Percentiles rank a stretch among this genome's conserved stretches.
Conservation (phyloP, 2,329 filamentous ascomycete species). For the Lasiodiplodia citricola region DNA sequence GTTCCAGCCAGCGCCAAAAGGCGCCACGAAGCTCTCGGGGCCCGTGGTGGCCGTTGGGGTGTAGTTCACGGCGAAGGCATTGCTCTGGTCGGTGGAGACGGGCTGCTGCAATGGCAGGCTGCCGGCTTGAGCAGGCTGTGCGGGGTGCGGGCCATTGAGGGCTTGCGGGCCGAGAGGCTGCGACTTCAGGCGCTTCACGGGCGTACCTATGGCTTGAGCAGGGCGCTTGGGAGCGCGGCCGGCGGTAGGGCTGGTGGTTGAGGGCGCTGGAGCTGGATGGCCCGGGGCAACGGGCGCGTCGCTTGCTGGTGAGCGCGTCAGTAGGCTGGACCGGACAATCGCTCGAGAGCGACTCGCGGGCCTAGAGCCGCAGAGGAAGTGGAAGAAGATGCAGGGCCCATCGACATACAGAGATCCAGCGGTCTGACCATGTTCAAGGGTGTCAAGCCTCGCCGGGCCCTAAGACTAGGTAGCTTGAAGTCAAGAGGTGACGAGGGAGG, state of each 20-base stretch:
- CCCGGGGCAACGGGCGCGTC: constrained; percentile 20
- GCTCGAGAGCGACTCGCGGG: constrained; percentile 9
- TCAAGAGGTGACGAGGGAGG: constrained; percentile 27
- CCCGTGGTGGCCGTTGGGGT: constrained; percentile 13
- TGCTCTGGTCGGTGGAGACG: constrained; percentile 14
- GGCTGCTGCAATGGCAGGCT: constrained; percentile 15
- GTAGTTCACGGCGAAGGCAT: constrained; percentile 25
- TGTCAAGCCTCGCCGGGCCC: constrained; percentile 26
- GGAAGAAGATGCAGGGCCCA: constrained; percentile 19
- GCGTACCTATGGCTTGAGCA: constrained; percentile 18
- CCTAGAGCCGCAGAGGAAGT: constrained; percentile 13
- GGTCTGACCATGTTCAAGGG: constrained; percentile 28
- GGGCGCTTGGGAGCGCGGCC: constrained; percentile 22
- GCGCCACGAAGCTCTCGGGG: constrained; percentile 16
- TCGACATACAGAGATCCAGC: constrained; percentile 26
- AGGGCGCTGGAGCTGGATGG: constrained; percentile 14
- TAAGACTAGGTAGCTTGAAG: constrained; percentile 28
- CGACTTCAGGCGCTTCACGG: constrained; percentile 25
- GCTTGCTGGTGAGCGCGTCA: constrained; percentile 17
- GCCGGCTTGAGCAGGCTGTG: background rate
- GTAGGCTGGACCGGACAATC: constrained; percentile 12
- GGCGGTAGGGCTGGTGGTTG: constrained; percentile 10
- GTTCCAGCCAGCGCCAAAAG: constrained; percentile 15
- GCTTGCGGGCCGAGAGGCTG: constrained; percentile 19
- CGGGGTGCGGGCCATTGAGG: constrained; percentile 6